Evolutionary conservation across 768 basidiomycete genomes (phyloP).

Genomic region (Leucosporidium scottii): DNA sequence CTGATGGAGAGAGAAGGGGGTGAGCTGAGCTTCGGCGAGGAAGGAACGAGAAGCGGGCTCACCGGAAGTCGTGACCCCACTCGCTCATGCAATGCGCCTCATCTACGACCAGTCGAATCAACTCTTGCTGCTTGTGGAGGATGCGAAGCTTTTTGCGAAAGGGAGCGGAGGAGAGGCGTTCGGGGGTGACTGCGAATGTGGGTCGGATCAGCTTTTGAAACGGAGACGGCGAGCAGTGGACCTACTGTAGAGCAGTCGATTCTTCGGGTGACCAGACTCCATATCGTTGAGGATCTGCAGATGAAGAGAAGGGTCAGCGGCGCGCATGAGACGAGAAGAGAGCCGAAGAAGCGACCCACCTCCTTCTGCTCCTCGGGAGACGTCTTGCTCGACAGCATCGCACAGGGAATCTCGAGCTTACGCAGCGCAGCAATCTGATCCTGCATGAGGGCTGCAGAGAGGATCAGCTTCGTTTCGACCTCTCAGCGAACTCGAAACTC

Average conservation of each 20-base stretch:
- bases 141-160: conserved; percentile 51
- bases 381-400: conserved; percentile 63
- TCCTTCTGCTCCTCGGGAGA: conserved; percentile 50
- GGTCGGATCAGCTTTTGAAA: conserved; percentile 45
- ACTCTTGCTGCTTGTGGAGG: conserved; percentile 52
- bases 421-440: conserved; percentile 27
- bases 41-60: background rate
- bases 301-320: background rate
- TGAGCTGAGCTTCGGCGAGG: background rate
- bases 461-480: conserved; percentile 51
- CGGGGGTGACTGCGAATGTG: conserved; percentile 51
- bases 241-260: conserved; percentile 61
- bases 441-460: conserved; percentile 14
- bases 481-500: too few species aligned
- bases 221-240: conserved; percentile 35
- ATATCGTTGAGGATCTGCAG: conserved; percentile 59
- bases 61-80: conserved; percentile 56
- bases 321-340: background rate
- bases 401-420: conserved; percentile 52
- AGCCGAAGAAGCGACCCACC: conserved; percentile 43
- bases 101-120: conserved; percentile 72
- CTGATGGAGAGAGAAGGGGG: conserved; percentile 49
- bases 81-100: conserved; percentile 50
- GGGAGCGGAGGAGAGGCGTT: conserved; percentile 56
- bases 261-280: conserved; percentile 53